Base-by-base conservation (phyloP, 163 green algal species). In the Smithsoniella earleae region DNA sequence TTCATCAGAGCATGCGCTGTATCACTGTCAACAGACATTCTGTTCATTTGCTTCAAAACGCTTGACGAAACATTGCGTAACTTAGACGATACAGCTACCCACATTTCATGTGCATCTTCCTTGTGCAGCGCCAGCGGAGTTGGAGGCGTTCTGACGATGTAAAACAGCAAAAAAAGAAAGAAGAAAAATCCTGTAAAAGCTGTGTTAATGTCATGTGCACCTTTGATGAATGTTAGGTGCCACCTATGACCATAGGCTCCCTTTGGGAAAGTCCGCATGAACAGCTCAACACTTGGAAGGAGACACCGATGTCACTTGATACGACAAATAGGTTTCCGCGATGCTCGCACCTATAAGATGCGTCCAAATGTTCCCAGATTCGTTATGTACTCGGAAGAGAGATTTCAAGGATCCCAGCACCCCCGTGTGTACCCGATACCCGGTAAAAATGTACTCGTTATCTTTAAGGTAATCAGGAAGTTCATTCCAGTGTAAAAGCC, bases 291-390 rank as follows among this genome's bases (percentile, higher is more conserved):
- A n/a, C n/a, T n/a, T n/a, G n/a, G n/a, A n/a, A n/a, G n/a, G n/a
- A n/a, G n/a, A n/a, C n/a, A n/a, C n/a, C n/a, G n/a, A n/a, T n/a
- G n/a, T n/a, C n/a, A n/a, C n/a, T n/a, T n/a, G n/a, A n/a, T n/a
- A n/a, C n/a, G n/a, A n/a, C n/a, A n/a, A n/a, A n/a, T n/a, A n/a
- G n/a, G n/a, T n/a, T n/a, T n/a, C n/a, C 31, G 30, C 25, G 31
- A 44, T 36, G 2, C 8, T 27, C 83, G 20, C 75, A 93, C 88
- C 89, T 16, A 94, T 54, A 3, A 96, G 76, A 73, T 97, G 91
- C 2, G 83, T 94, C 86, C 86, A 96, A 0, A 97, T 87, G 74
- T 95, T 96, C 6, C 89, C 85, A 1, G 88, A 94, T 76, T 97
- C 91, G 76, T 96, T 97, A 82, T 97, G 91, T 37, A 93, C 52